Percentiles rank a stretch among this genome's conserved stretches.
phyloP scores from a whole-genome alignment of 192 early-diverging fungal species.

The Coemansia sp. region DNA sequence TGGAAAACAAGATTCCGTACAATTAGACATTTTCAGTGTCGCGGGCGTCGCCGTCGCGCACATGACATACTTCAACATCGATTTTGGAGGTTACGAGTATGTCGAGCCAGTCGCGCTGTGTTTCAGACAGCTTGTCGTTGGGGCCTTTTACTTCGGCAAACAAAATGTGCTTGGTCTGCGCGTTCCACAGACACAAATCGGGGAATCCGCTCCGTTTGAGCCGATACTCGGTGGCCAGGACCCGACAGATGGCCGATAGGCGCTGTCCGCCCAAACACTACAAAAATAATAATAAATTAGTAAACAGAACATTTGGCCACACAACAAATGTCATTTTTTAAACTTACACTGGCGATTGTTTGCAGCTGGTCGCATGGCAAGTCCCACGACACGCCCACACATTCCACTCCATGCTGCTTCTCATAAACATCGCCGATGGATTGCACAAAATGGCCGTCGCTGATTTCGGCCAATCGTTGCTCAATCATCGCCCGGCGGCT shows the following conservation, averaged over 20 bases:
- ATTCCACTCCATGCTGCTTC: conserved; percentile 26
- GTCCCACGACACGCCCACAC: conserved; percentile 47
- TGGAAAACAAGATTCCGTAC: conserved; percentile 51
- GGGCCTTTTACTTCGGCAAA: conserved; percentile 75
- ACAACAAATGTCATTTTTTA: not conserved
- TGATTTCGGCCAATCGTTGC: conserved; percentile 39
- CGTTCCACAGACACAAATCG: conserved; percentile 71
- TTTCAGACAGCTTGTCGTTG: conserved; percentile 65
- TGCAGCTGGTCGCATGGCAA: conserved; percentile 27
- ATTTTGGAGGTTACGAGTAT: conserved; percentile 56
- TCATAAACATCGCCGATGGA: conserved; percentile 22
- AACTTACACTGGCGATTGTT: conserved; percentile 10
- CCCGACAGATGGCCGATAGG: conserved; percentile 59
- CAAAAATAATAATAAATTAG: not conserved
- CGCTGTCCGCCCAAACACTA: conserved; percentile 61
- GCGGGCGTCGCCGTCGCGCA: conserved; percentile 43
- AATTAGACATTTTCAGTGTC: conserved; percentile 18
- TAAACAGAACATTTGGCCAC: not conserved
- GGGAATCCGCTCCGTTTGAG: conserved; percentile 67
- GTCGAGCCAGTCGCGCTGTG: conserved; percentile 71
- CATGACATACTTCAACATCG: conserved; percentile 64
- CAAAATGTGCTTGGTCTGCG: conserved; percentile 51
- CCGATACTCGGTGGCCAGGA: conserved; percentile 64
- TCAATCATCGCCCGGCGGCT: conserved; percentile 52
- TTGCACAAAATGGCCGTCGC: conserved; percentile 15